Base-by-base conservation (phyloP, 495 filamentous ascomycete species). In the Delitschia confertaspora region DNA sequence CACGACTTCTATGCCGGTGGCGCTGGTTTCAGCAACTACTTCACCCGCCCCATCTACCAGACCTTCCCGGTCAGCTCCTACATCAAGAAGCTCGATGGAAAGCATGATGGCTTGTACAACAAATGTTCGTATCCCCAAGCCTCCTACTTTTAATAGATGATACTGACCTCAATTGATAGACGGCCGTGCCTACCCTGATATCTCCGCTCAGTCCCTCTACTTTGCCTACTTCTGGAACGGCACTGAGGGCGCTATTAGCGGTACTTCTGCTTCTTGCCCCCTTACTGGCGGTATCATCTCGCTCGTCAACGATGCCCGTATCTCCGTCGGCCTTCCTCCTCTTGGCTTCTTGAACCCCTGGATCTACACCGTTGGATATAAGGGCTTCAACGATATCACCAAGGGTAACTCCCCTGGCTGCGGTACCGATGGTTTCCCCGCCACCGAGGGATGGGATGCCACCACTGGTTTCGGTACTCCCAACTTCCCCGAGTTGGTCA, bases 321-420 rank as follows among this genome's bases (percentile, higher is more conserved):
- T 67, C 29, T 52, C 59, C 20, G 40, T 31, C 2, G 60, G 62
- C 4, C 57, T 53, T 45, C 25, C 50, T 8, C 33, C 60, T 5
- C 51, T 67, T n/a, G 64, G 64, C 13, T 67, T 61, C 49, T 48
- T 67, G 41, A 67, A 67, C 38, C 64, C 64, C 1, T 65, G 57
- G 60, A 27, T 67, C 1, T 67, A 67, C 45, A 38, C 33, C 10
- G 53, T 38, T 23, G 62, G 44, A 3, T 57, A 59, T 43, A 52
- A 48, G 39, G 62, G 53, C n/a, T 49, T 66, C 25, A 62, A 39
- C 2, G 63, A 66, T 47, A 58, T 65, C 34, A 49, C 44, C 2
- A 58, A 38, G 16, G 63, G 63, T 1, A 43, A 33, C 18, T 18
- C 49, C 2, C 44, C 53, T 44, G 63, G 63, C 0, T 66, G 63